Base-by-base conservation (phyloP, 2,329 filamentous ascomycete genomes). In the Colletotrichum brevisporum region DNA sequence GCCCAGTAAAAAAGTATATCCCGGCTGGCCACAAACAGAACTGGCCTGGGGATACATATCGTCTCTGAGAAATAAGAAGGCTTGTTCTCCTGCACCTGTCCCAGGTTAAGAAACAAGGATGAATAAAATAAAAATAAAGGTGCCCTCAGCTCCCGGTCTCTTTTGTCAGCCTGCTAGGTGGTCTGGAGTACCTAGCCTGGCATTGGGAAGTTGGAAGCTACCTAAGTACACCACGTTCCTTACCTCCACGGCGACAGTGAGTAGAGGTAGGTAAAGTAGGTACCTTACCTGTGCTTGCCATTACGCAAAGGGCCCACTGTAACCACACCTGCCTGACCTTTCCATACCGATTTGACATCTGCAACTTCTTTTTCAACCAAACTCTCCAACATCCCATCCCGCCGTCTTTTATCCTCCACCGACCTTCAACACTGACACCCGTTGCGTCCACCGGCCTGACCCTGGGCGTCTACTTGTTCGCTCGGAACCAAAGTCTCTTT, bases 231-330 rank as follows among this genome's bases (percentile, higher is more conserved):
- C 31, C 31, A 9, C 31, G 8, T 36, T 36, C 31, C 31, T 36
- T 36, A 9, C 31, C 31, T 36, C 31, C 31, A 36, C 6, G 10
- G 31, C 31, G 31, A 36, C 21, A 24, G 21, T 24, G 21, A 24
- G 21, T 24, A 24, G 55, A 54, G 45, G 62, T 58, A 68, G 66
- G 55, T 65, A 66, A 61, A 43, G 65, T n/a, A n/a, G n/a, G 62
- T 61, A 60, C 62, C 55, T 69, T 69, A 56, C 67, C 62, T 24
- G 21, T 24, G 21, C 21, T 69, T 69, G 62, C 67, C 50, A 68
- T 70, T 69, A 70, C 67, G 67, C 67, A 70, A 69, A 69, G 67
- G 67, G 52, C 64, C 67, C 67, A 69, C 67, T 70, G 58, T 70
- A 68, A 70, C 67, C 64, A 57, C 64, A 70, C 67, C 67, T 68